Percentiles rank a stretch among this genome's conserved stretches.
Conservation (phyloP, 176 grass and related monocot genomes). For the Bolboschoenus planiculmis region DNA sequence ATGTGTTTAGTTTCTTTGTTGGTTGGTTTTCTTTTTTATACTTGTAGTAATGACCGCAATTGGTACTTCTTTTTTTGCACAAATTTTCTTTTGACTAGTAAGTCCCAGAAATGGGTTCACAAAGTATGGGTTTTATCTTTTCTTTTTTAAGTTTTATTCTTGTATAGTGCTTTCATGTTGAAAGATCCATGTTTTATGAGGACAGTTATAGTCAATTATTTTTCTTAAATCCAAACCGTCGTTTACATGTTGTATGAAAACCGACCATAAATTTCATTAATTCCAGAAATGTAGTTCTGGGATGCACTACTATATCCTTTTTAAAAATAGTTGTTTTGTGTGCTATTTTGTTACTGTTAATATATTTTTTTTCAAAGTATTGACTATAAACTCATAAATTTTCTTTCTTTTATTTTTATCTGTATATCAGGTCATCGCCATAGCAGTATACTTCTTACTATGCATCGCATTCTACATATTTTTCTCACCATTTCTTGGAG, state of each 20-base stretch:
- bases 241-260: not conserved
- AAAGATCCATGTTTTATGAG: not conserved
- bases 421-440: slow-evolving; percentile 65
- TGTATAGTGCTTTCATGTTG: not conserved
- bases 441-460: slow-evolving; percentile 88
- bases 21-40: not conserved
- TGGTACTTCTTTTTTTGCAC: not conserved
- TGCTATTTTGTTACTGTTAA: not conserved
- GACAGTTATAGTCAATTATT: not conserved
- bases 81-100: not conserved
- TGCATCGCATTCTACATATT: slow-evolving; percentile 94
- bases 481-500: slow-evolving; percentile 89
- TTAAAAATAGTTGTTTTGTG: not conserved
- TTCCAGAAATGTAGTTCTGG: not conserved
- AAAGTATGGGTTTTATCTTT: not conserved
- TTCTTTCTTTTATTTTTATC: no score
- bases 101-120: not conserved
- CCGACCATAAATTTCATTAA: not conserved
- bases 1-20: not conserved
- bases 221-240: no score
- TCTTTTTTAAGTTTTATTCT: not conserved
- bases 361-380: not conserved
- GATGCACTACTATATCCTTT: not conserved
- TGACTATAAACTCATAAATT: not conserved
- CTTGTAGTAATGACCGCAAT: not conserved